Conservation (phyloP, 805 yeast genomes). For the Kodamaea kaohsiungensis region DNA sequence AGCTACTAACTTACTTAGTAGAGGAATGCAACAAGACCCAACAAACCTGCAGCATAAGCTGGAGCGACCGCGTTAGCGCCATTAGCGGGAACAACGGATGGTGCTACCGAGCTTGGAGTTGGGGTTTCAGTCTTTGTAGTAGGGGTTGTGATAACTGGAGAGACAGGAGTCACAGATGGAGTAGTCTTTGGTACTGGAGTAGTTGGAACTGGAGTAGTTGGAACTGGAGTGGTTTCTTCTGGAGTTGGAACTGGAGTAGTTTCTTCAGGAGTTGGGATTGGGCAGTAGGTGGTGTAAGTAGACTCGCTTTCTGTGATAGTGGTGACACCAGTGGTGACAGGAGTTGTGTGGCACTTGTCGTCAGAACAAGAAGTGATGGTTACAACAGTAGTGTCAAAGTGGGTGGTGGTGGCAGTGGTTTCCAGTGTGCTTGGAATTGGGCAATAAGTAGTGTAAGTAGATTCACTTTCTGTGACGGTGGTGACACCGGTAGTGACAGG, state of each 20-base stretch:
- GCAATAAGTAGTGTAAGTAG: constrained; percentile 15
- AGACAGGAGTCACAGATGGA: constrained; percentile 5
- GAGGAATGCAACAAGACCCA: constrained; percentile 17
- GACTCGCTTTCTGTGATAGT: constrained; percentile 37
- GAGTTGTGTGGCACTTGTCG: constrained; percentile 21
- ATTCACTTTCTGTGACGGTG: constrained; percentile 14
- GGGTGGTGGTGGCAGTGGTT: constrained; percentile 16
- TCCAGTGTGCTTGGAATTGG: constrained; percentile 15
- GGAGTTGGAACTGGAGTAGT: constrained; percentile 10
- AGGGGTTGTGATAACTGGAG: constrained; percentile 8
- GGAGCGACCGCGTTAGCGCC: constrained; percentile 11
- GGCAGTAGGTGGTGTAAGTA: constrained; percentile 41
- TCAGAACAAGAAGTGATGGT: constrained; percentile 23
- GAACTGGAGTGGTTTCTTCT: constrained; percentile 1
- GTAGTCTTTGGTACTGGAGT: constrained; percentile 15
- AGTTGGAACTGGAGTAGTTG: constrained; percentile 11
- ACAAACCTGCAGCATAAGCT: constrained; percentile 16
- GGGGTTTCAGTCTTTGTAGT: constrained; percentile 12
- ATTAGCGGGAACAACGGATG: constrained; percentile 10
- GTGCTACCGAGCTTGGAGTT: constrained; percentile 8
- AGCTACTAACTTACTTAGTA: constrained; percentile 10
- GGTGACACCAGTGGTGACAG: constrained; percentile 35
- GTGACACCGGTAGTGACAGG: constrained; percentile 36
- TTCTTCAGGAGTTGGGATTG: constrained; percentile 12
- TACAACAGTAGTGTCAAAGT: constrained; percentile 18